A percentile compares a stretch with the other conserved stretches of the same genome.
Evolutionary conservation across 441 rosid species (phyloP).

Genomic region (Erodium trifolium): DNA sequence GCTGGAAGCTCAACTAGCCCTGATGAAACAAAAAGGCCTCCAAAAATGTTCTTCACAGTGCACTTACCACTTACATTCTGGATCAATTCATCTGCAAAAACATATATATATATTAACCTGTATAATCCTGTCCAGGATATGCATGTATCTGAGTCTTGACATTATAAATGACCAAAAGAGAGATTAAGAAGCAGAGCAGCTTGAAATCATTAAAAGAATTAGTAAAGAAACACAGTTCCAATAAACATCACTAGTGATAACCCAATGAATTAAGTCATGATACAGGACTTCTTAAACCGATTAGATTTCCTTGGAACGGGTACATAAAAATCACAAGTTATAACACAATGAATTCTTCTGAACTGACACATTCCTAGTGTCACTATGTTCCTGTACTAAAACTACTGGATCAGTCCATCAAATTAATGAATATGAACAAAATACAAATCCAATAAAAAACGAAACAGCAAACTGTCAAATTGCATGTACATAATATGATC

Average conservation of each 20-base stretch:
- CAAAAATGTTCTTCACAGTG: slow-evolving; percentile 12
- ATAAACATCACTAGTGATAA: no score
- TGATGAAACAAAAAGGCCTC: slow-evolving; percentile 12
- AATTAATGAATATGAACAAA: no score
- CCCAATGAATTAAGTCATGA: not conserved
- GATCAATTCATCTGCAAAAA: slow-evolving; percentile 1
- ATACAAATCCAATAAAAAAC: no score
- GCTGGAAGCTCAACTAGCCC: slow-evolving; percentile 10
- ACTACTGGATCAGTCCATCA: no score
- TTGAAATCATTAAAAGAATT: not conserved
- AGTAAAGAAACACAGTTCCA: not conserved
- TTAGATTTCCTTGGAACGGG: no score
- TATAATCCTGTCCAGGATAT: not conserved
- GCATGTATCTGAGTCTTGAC: not conserved
- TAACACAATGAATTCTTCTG: no score
- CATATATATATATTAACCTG: not conserved
- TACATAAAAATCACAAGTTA: no score
- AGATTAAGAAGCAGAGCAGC: not conserved
- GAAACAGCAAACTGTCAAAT: no score
- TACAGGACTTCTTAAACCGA: not conserved
- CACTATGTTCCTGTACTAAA: no score
- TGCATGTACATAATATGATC: not conserved
- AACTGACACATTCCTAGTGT: no score
- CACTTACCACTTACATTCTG: not conserved
- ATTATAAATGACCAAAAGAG: not conserved